Evolutionary conservation across 768 basidiomycete species (phyloP).

Genomic region (Pleurotus salmoneostramineus): DNA sequence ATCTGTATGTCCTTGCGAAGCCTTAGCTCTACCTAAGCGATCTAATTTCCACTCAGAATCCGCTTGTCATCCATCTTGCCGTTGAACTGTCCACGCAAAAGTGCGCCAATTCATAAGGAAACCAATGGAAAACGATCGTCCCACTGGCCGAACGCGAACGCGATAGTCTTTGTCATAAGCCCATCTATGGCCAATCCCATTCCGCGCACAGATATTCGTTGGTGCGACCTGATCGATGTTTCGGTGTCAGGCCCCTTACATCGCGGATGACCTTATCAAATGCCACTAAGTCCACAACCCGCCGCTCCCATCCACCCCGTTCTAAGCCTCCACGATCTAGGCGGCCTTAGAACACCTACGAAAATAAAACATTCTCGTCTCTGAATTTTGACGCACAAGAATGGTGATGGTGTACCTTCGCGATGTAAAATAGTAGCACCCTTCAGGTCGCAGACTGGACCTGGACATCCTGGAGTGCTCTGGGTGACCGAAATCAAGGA

Average conservation of each 20-base stretch:
- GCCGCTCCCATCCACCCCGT: background rate
- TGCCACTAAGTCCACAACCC: slow-evolving; percentile 1
- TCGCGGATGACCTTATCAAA: slow-evolving; percentile 5
- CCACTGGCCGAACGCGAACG: background rate
- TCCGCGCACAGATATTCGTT: no score
- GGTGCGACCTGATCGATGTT: no score
- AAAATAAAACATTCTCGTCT: background rate
- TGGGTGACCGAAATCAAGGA: background rate
- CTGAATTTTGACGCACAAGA: no score
- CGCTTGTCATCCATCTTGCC: background rate
- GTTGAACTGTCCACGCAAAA: background rate
- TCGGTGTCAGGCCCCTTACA: no score
- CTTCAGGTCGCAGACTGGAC: background rate
- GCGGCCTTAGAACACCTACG: background rate
- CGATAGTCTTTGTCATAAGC: no score
- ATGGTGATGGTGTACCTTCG: background rate
- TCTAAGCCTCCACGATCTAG: background rate
- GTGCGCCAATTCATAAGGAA: background rate
- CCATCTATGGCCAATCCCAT: background rate
- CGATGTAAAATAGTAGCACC: background rate
- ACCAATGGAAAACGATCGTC: background rate
- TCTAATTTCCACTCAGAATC: background rate
- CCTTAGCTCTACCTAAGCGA: background rate
- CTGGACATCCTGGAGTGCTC: slow-evolving; percentile 5
- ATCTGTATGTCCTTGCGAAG: background rate